phyloP scores from a whole-genome alignment of 106 monocot species.

The Acanthochlamys bracteata region DNA sequence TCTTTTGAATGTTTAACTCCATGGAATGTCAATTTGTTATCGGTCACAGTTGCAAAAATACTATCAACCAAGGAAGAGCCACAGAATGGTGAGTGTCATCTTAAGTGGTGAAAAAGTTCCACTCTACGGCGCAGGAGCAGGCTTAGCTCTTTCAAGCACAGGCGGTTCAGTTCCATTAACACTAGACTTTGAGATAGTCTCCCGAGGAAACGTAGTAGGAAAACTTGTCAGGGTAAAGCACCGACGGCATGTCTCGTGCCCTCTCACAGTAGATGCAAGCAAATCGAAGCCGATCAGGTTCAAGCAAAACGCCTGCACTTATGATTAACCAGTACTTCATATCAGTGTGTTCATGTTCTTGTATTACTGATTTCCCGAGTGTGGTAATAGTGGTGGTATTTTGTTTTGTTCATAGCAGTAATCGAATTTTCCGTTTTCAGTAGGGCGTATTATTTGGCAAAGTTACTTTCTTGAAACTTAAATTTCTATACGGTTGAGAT shows the following conservation, averaged over 20 bases:
- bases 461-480: too few relatives aligned
- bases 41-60: constrained; percentile 58
- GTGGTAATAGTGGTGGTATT: too few relatives aligned
- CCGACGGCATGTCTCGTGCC: constrained; percentile 41
- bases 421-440: too few relatives aligned
- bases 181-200: constrained; percentile 51
- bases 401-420: too few relatives aligned
- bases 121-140: constrained; percentile 81
- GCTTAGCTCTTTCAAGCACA: constrained; percentile 37
- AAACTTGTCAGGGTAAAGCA: constrained; percentile 77
- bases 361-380: too few relatives aligned
- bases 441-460: too few relatives aligned
- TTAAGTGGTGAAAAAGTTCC: constrained; percentile 78
- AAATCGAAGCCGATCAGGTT: constrained; percentile 61
- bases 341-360: too few relatives aligned
- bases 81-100: constrained; percentile 30
- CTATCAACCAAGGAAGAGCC: constrained; percentile 82
- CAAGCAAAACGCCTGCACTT: constrained; percentile 40
- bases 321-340: constrained; percentile 13
- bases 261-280: constrained; percentile 31
- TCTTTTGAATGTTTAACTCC: too few relatives aligned
- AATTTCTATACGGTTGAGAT: too few relatives aligned
- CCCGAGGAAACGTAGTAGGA: constrained; percentile 72
- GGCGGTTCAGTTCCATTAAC: constrained; percentile 56
- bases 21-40: too few relatives aligned